A percentile compares a stretch with the other conserved stretches of the same genome.
phyloP scores from a whole-genome alignment of 805 yeast genomes.

The Barnettozyma siamensis region DNA sequence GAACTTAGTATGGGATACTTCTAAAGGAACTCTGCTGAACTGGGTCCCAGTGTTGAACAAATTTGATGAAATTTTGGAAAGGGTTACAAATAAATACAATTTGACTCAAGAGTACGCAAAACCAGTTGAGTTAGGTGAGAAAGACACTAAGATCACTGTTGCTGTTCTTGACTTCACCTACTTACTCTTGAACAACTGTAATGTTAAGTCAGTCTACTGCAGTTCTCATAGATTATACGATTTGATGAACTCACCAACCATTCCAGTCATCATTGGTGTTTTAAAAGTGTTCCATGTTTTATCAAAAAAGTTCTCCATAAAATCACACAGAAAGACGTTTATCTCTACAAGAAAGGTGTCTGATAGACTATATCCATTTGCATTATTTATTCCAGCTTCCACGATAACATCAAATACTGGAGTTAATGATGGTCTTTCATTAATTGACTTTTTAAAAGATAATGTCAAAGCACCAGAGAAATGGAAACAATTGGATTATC shows the following conservation, averaged over 20 bases:
- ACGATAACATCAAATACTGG: constrained; percentile 29
- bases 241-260: constrained; percentile 53
- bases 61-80: constrained; percentile 62
- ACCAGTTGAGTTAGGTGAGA: constrained; percentile 37
- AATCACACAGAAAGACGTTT: constrained; percentile 24
- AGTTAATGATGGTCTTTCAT: constrained; percentile 34
- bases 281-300: constrained; percentile 54
- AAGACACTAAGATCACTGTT: constrained; percentile 43
- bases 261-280: constrained; percentile 53
- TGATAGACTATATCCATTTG: constrained; percentile 35
- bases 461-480: constrained; percentile 43
- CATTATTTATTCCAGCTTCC: constrained; percentile 49
- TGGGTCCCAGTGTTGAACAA: constrained; percentile 76
- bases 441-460: constrained; percentile 41
- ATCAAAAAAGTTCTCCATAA: constrained; percentile 53
- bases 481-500: constrained; percentile 52
- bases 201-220: constrained; percentile 62
- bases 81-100: constrained; percentile 46
- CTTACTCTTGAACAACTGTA: constrained; percentile 60
- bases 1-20: constrained; percentile 50
- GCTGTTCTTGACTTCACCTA: constrained; percentile 58
- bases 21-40: constrained; percentile 62
- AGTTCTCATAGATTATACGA: constrained; percentile 55
- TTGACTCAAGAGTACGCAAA: constrained; percentile 41
- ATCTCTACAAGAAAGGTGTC: constrained; percentile 22